phyloP scores from a whole-genome alignment of 225 moss, liverwort and hornwort genomes.

The Pleurozium schreberi region DNA sequence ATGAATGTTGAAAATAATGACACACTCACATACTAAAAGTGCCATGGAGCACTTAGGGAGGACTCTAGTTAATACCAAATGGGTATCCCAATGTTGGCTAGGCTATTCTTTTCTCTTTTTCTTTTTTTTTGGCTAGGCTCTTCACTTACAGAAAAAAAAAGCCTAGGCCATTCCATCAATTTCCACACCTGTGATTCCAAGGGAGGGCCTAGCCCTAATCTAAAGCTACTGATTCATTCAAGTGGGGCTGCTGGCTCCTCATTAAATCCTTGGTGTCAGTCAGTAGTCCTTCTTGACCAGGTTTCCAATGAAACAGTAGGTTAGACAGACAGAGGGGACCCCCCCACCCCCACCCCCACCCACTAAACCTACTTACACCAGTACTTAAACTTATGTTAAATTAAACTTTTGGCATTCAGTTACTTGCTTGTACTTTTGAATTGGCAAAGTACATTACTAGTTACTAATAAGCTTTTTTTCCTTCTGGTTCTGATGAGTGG shows the following conservation, averaged over 20 bases:
- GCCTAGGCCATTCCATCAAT: neutral
- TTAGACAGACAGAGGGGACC: neutral
- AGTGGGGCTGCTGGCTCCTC: slow-evolving; percentile 1
- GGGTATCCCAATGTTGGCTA: slow-evolving; percentile 11
- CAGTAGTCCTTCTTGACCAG: slow-evolving; percentile 20
- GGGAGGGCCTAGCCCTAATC: too few species aligned
- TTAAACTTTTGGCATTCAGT: neutral
- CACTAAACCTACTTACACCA: neutral
- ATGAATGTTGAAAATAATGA: neutral
- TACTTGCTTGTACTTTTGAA: neutral
- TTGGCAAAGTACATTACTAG: too few species aligned
- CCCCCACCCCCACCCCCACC: too few species aligned
- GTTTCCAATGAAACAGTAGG: slow-evolving; percentile 18
- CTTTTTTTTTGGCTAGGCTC: too few species aligned
- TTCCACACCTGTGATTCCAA: slow-evolving; percentile 1
- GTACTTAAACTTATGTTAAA: neutral
- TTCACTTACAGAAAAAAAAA: neutral
- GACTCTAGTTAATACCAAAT: neutral
- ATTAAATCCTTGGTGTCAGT: slow-evolving; percentile 23
- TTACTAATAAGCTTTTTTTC: neutral
- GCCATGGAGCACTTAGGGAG: neutral
- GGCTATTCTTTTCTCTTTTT: too few species aligned
- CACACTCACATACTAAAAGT: neutral
- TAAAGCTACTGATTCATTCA: neutral
- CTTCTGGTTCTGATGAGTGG: neutral